Percentiles rank a stretch among this genome's conserved stretches.
phyloP scores from a whole-genome alignment of 75 land plant genomes.

The Pinus taeda region DNA sequence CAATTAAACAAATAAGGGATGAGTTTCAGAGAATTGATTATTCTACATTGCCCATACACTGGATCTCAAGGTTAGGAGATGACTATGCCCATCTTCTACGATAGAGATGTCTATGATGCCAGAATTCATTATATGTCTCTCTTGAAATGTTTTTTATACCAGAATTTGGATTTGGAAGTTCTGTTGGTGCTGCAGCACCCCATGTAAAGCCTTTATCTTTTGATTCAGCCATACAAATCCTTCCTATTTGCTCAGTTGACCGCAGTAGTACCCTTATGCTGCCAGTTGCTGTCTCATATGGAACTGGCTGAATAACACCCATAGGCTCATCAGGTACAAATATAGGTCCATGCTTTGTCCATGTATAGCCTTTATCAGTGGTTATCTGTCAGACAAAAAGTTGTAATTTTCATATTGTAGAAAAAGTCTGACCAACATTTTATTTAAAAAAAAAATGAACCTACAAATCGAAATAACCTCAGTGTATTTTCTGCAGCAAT shows the following conservation, averaged over 20 bases:
- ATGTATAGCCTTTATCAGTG: constrained; percentile 29
- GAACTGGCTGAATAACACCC: constrained; percentile 52
- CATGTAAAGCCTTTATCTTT: constrained; percentile 30
- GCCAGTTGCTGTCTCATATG: constrained; percentile 22
- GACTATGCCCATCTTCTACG: too few species aligned
- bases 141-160: constrained; percentile 8
- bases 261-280: constrained; percentile 26
- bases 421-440: not conserved
- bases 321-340: constrained; percentile 19
- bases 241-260: constrained; percentile 26
- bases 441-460: not conserved
- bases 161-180: constrained; percentile 38
- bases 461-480: not conserved
- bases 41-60: too few species aligned
- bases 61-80: too few species aligned
- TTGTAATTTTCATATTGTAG: not conserved
- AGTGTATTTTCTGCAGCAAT: not conserved
- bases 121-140: too few species aligned
- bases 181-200: constrained; percentile 34
- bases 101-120: too few species aligned
- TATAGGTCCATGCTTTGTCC: constrained; percentile 44
- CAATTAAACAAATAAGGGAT: too few species aligned
- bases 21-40: too few species aligned
- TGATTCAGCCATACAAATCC: constrained; percentile 41
- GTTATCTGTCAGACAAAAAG: constrained; percentile 25